These are phyloP conservation scores for Boletellus sp. DNA, from an alignment of 768 basidiomycete genomes.

Conservation along the genomic window DNA sequence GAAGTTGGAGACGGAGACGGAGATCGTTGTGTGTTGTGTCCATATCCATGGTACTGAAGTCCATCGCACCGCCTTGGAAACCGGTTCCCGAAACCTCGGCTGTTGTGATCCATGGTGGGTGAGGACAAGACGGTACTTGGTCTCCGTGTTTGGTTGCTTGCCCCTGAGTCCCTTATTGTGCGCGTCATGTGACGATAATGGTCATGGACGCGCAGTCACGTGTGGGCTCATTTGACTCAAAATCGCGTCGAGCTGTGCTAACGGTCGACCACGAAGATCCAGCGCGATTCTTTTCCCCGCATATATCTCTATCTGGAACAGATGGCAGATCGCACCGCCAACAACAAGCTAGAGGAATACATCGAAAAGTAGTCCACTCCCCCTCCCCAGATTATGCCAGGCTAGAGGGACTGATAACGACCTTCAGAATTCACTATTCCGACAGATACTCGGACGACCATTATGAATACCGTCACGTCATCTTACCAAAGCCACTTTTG, in stretches of 20 bases:
- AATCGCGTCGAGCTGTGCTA: constrained; percentile 3
- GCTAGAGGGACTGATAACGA: constrained; percentile 16
- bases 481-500: constrained; percentile 90
- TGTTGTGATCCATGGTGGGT: constrained; percentile 15
- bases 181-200: constrained; percentile 11
- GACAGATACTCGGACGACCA: constrained; percentile 89
- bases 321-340: constrained; percentile 37
- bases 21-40: not conserved
- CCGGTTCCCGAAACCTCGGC: not conserved
- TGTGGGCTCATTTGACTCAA: constrained; percentile 7
- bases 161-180: not conserved
- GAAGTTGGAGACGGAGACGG: constrained; percentile 8
- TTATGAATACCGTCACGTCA: constrained; percentile 96
- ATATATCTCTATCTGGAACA: constrained; percentile 8
- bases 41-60: not conserved
- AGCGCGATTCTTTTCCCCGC: not conserved
- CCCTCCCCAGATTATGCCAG: constrained; percentile 5
- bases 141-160: not conserved
- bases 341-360: constrained; percentile 65
- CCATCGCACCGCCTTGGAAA: not conserved
- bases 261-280: not conserved
- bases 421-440: constrained; percentile 77
- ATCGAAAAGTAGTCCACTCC: constrained; percentile 61
- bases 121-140: constrained; percentile 1
- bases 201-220: constrained; percentile 29